A percentile compares a stretch with the other conserved stretches of the same genome.
phyloP scores from a whole-genome alignment of 1,284 basidiomycete species.

The Mycosarcoma maydis region DNA sequence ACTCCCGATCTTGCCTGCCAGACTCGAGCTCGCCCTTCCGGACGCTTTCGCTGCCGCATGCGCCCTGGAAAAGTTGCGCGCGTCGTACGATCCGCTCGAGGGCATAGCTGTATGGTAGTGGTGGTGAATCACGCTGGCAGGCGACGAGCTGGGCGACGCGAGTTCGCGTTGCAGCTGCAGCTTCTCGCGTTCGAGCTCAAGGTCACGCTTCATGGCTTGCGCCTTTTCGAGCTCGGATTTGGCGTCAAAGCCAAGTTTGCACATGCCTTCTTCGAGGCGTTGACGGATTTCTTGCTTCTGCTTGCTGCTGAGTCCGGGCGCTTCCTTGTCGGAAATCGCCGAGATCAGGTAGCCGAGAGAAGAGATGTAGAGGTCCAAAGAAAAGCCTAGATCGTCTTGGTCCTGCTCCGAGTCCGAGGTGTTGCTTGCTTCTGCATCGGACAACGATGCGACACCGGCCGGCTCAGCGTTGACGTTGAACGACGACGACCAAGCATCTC shows the following conservation, averaged over 20 bases:
- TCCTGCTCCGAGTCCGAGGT: conserved; percentile 12
- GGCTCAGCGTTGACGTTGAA: too few species aligned
- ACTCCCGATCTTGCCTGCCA: conserved; percentile 39
- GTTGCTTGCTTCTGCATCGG: not conserved
- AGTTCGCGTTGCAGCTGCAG: conserved; percentile 16
- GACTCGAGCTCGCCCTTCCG: not conserved
- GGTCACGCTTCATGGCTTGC: conserved; percentile 30
- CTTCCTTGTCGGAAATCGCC: conserved; percentile 46
- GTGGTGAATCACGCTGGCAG: conserved; percentile 34
- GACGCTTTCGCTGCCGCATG: conserved; percentile 37
- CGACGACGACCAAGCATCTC: too few species aligned
- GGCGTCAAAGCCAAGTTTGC: conserved; percentile 40
- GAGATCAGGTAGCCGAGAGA: conserved; percentile 52
- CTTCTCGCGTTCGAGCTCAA: conserved; percentile 31
- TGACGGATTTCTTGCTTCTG: conserved; percentile 37
- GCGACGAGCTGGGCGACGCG: not conserved
- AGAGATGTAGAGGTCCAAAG: conserved; percentile 52
- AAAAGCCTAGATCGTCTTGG: conserved; percentile 46
- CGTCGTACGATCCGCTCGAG: not conserved
- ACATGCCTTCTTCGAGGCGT: conserved; percentile 44
- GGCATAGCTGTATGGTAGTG: conserved; percentile 34
- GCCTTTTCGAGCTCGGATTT: conserved; percentile 33
- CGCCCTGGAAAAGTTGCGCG: conserved; percentile 20
- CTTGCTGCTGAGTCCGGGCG: conserved; percentile 26
- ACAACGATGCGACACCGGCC: too few species aligned